Evolutionary conservation across 2,329 filamentous ascomycete species (phyloP).

Genomic region (Penicillium sp.): DNA sequence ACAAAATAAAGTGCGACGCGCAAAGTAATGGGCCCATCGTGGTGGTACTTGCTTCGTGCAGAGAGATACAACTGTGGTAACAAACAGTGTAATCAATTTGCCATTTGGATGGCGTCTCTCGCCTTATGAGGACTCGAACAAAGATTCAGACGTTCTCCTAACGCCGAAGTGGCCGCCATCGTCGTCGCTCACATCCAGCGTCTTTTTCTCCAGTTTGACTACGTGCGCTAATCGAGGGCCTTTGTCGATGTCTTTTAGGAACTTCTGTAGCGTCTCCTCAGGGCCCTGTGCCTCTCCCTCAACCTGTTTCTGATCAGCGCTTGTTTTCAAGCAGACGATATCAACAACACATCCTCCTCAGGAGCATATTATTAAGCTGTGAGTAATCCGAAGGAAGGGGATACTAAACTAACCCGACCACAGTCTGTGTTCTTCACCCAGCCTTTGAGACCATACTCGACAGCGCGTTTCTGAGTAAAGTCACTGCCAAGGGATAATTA

Average conservation of each 20-base stretch:
- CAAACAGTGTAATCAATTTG: background rate
- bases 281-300: slow-evolving; percentile 86
- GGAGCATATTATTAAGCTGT: too few relatives aligned
- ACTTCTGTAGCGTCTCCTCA: slow-evolving; percentile 66
- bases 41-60: background rate
- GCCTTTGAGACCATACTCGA: slow-evolving; percentile 50
- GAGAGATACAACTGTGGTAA: background rate
- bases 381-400: background rate
- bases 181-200: slow-evolving; percentile 64
- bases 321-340: background rate
- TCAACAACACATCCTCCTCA: background rate
- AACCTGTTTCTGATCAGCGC: slow-evolving; percentile 62
- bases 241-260: slow-evolving; percentile 75
- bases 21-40: background rate
- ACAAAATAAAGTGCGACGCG: background rate
- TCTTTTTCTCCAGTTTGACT: slow-evolving; percentile 71
- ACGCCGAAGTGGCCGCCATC: slow-evolving; percentile 72
- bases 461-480: slow-evolving; percentile 52
- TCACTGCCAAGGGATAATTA: slow-evolving; percentile 32
- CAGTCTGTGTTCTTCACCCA: slow-evolving; percentile 55
- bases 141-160: slow-evolving; percentile 35
- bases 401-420: slow-evolving; percentile 43
- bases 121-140: slow-evolving; percentile 23
- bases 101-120: background rate
- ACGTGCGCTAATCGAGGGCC: slow-evolving; percentile 77